phyloP scores from a whole-genome alignment of 352 stramenopile genomes.

The Phytophthora gonapodyides region DNA sequence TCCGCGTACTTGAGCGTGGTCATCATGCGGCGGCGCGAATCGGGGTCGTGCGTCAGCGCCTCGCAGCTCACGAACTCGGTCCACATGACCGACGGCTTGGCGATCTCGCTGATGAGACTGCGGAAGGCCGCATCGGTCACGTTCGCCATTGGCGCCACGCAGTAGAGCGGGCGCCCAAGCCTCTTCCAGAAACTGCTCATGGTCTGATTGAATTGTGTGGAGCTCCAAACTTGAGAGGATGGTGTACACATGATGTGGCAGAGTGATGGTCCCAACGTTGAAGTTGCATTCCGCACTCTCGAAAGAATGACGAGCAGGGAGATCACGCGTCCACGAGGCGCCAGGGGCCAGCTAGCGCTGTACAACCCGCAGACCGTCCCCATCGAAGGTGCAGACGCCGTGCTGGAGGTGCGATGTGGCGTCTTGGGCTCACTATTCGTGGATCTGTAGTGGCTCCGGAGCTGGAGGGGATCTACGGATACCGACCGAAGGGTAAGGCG shows the following conservation, averaged over 20 bases:
- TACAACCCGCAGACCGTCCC: conserved; percentile 64
- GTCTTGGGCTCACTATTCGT: background rate
- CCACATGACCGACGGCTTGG: conserved; percentile 84
- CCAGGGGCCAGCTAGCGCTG: conserved; percentile 51
- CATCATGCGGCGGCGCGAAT: conserved; percentile 75
- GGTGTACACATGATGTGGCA: conserved; percentile 31
- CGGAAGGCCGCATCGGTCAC: conserved; percentile 81
- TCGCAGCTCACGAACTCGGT: conserved; percentile 89
- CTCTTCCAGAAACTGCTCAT: conserved; percentile 62
- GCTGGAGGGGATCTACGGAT: conserved; percentile 57
- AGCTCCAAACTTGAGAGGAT: background rate
- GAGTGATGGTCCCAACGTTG: conserved; percentile 44
- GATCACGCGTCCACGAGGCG: conserved; percentile 49
- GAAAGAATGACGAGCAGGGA: conserved; percentile 25
- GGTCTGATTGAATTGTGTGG: conserved; percentile 14
- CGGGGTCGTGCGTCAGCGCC: conserved; percentile 65
- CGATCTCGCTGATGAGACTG: conserved; percentile 71
- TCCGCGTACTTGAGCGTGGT: conserved; percentile 75
- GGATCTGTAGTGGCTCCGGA: conserved; percentile 50
- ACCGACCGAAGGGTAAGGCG: conserved; percentile 46
- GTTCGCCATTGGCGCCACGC: conserved; percentile 86
- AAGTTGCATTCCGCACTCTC: conserved; percentile 36
- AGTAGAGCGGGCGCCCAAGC: conserved; percentile 73
- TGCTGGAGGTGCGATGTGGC: background rate
- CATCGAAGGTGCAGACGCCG: conserved; percentile 37